Conservation (phyloP, 1,139 yeast genomes). For the Geotrichum histeridarum region DNA sequence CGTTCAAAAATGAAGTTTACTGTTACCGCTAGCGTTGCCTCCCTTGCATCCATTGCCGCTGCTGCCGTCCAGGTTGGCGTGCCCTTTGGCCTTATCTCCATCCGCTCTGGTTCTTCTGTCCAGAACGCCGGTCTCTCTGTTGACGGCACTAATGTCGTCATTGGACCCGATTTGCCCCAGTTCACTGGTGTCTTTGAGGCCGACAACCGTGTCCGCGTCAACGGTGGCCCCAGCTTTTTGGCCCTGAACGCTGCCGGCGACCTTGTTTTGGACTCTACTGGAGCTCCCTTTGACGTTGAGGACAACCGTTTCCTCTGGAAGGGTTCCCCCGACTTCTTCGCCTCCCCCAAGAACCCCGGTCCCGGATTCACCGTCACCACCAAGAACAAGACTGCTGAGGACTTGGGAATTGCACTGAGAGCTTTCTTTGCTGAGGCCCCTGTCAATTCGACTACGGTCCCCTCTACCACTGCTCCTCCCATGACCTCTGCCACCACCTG, state of each 20-base stretch:
- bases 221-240: neutral
- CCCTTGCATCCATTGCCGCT: neutral
- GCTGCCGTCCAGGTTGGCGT: neutral
- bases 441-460: neutral
- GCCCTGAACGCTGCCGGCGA: neutral
- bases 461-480: neutral
- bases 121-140: neutral
- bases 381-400: neutral
- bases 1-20: slow-evolving; percentile 6
- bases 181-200: slow-evolving; percentile 4
- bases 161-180: neutral
- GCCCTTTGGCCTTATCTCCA: slow-evolving; percentile 12
- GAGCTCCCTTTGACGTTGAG: neutral
- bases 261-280: neutral
- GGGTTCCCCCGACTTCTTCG: neutral
- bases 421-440: neutral
- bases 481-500: neutral
- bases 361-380: neutral
- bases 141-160: neutral
- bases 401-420: neutral
- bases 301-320: neutral
- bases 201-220: slow-evolving; percentile 1
- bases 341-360: neutral
- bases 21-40: neutral
- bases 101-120: slow-evolving; percentile 4